phyloP scores from a whole-genome alignment of 257 asterid genomes.

The Haberlea rhodopensis region DNA sequence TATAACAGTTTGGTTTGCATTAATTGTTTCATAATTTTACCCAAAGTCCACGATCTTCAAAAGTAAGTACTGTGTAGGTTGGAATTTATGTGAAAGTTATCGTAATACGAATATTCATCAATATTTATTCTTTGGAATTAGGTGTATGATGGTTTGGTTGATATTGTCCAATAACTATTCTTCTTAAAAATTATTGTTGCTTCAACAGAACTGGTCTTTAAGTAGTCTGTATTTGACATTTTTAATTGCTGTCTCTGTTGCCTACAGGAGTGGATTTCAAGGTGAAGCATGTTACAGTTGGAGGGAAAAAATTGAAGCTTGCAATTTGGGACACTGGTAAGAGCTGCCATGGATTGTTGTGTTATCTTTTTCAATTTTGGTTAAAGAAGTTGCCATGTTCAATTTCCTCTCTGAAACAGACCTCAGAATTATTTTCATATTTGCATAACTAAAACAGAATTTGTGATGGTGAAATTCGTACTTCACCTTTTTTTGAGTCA shows the following conservation, averaged over 20 bases:
- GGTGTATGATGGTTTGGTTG: not conserved
- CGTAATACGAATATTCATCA: not conserved
- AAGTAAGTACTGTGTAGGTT: not conserved
- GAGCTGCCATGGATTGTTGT: slow-evolving; percentile 9
- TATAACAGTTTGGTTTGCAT: not conserved
- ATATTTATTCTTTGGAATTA: not conserved
- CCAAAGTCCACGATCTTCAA: not conserved
- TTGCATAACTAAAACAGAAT: no score
- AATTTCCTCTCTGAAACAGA: no score
- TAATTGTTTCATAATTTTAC: not conserved
- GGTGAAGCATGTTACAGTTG: slow-evolving; percentile 83
- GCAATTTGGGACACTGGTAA: slow-evolving; percentile 99
- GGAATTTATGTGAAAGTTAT: not conserved
- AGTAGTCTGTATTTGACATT: no score
- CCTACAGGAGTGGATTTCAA: slow-evolving; percentile 90
- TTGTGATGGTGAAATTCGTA: no score
- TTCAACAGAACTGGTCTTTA: no score
- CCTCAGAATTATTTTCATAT: no score
- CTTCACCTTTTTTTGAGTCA: no score
- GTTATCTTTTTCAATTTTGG: not conserved
- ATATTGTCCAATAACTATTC: not conserved
- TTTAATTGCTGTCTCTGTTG: not conserved
- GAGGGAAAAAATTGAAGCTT: slow-evolving; percentile 94
- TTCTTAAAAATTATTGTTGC: not conserved
- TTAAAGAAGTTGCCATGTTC: not conserved